A percentile compares a stretch with the other conserved stretches of the same genome.
Evolutionary conservation across 495 filamentous ascomycete genomes (phyloP).

Genomic region (Bathelium albidoporum): DNA sequence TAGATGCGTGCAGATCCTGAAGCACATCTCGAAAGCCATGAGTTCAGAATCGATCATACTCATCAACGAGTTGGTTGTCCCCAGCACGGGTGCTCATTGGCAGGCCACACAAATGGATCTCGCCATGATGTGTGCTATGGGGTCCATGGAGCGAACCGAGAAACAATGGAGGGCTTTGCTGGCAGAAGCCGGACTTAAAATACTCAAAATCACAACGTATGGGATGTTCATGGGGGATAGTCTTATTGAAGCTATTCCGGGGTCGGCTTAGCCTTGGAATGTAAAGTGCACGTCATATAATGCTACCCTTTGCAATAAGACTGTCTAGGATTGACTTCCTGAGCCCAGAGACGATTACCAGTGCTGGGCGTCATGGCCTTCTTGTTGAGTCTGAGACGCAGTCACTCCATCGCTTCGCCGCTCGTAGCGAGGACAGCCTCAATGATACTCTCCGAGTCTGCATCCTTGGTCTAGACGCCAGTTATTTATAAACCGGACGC

Average conservation of each 20-base stretch:
- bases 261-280: too few species aligned
- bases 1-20: constrained; percentile 4
- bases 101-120: constrained; percentile 8
- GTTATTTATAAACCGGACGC: neutral
- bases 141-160: constrained; percentile 3
- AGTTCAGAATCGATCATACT: constrained; percentile 7
- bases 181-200: constrained; percentile 26
- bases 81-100: neutral
- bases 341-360: too few species aligned
- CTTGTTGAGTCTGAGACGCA: too few species aligned
- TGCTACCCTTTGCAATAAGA: too few species aligned
- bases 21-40: constrained; percentile 9
- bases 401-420: too few species aligned
- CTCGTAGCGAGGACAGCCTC: neutral
- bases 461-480: neutral
- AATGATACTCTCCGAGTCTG: neutral
- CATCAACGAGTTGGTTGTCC: constrained; percentile 10
- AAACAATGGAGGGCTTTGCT: constrained; percentile 6
- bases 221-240: neutral
- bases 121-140: neutral
- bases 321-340: too few species aligned
- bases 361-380: too few species aligned
- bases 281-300: too few species aligned
- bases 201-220: constrained; percentile 33
- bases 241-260: neutral